These are phyloP conservation scores for Neurospora hispaniola DNA, from an alignment of 495 filamentous ascomycete species.

Conservation along the genomic window DNA sequence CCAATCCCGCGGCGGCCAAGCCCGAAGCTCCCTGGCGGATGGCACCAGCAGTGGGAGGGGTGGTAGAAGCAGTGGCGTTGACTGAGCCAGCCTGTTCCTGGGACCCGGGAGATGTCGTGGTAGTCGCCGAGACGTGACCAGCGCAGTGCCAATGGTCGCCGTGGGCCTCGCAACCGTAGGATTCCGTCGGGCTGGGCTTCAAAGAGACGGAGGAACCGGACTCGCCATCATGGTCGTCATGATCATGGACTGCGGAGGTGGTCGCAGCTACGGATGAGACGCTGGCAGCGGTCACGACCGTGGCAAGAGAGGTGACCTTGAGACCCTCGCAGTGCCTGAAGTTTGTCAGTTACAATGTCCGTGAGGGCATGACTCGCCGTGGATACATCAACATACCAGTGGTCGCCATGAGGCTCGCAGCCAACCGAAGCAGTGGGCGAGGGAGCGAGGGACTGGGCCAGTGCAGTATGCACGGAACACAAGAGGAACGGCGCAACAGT, in stretches of 20 bases:
- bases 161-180: conserved; percentile 24
- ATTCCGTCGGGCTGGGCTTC: conserved; percentile 25
- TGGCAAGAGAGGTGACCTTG: conserved; percentile 6
- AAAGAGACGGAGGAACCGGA: conserved; percentile 11
- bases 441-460: conserved; percentile 16
- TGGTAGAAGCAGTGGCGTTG: neutral
- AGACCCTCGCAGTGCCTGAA: conserved; percentile 26
- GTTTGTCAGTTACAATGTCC: neutral
- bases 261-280: conserved; percentile 1
- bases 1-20: neutral
- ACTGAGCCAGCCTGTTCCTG: neutral
- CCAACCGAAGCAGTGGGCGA: conserved; percentile 29
- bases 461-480: conserved; percentile 12
- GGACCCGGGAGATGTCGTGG: neutral
- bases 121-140: conserved; percentile 14
- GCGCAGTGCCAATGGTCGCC: conserved; percentile 34
- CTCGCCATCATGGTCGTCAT: conserved; percentile 8
- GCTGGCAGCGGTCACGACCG: neutral
- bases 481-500: conserved; percentile 9
- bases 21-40: neutral
- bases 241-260: conserved; percentile 5
- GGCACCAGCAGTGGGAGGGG: neutral
- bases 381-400: conserved; percentile 19
- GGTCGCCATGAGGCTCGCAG: conserved; percentile 27
- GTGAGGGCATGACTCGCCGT: neutral